These are phyloP conservation scores for Apiosordaria backusii DNA, from an alignment of 495 filamentous ascomycete genomes.

Conservation along the genomic window DNA sequence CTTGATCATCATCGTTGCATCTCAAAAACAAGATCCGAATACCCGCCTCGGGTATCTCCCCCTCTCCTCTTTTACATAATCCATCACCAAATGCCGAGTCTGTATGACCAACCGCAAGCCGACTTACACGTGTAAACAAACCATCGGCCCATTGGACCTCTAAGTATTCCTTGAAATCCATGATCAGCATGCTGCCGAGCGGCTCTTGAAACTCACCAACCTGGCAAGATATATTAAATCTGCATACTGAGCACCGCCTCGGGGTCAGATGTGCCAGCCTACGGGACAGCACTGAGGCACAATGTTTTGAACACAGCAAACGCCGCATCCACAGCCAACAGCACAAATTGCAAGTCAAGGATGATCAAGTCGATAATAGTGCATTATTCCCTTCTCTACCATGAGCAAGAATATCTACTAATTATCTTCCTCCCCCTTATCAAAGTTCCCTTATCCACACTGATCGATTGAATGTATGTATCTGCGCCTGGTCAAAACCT, in stretches of 20 bases:
- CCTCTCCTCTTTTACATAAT: neutral
- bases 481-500: neutral
- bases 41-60: no score
- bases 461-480: neutral
- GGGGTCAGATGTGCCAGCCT: neutral
- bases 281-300: neutral
- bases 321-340: neutral
- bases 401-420: neutral
- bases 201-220: neutral
- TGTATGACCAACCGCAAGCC: neutral
- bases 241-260: no score
- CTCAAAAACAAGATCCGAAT: no score
- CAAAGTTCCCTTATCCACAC: neutral
- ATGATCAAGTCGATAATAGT: neutral
- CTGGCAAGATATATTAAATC: neutral
- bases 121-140: neutral
- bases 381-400: neutral
- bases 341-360: neutral
- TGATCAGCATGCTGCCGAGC: no score
- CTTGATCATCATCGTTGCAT: neutral
- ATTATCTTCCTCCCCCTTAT: neutral
- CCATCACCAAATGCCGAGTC: neutral
- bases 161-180: neutral
- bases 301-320: neutral
- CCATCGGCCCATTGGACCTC: neutral